These are phyloP conservation scores for Ocimum tenuiflorum DNA, from an alignment of 257 asterid genomes.

Conservation along the genomic window DNA sequence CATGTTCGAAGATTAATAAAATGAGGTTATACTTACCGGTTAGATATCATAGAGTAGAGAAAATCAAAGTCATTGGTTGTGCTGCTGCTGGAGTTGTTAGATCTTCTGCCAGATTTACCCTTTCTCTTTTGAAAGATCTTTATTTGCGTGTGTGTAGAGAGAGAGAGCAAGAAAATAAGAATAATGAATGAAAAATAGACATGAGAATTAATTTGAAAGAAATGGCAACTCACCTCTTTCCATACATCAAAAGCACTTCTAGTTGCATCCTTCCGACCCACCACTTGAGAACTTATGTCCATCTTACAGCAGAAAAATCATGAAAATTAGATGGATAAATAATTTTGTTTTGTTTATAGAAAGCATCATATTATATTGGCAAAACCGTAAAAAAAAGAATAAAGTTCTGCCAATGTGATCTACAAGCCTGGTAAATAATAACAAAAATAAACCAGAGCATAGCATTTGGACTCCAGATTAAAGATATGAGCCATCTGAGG, in stretches of 20 bases:
- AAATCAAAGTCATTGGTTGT: conserved; percentile 52
- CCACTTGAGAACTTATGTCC: conserved; percentile 93
- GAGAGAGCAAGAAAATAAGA: conserved; percentile 8
- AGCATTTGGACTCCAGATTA: conserved; percentile 20
- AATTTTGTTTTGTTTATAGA: neutral
- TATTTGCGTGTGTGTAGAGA: neutral
- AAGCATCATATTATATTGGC: neutral
- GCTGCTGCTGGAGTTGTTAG: conserved; percentile 32
- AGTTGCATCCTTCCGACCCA: conserved; percentile 76
- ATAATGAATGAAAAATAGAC: neutral
- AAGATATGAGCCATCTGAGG: neutral
- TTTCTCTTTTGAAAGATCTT: conserved; percentile 83
- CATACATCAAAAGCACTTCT: conserved; percentile 86
- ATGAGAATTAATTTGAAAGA: conserved; percentile 15
- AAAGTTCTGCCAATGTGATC: neutral
- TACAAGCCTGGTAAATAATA: conserved; percentile 1
- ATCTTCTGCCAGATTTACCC: conserved; percentile 45
- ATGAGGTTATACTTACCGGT: conserved; percentile 43
- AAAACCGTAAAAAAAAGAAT: neutral
- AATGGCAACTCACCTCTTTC: conserved; percentile 70
- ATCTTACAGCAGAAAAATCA: conserved; percentile 34
- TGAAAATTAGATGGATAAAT: conserved; percentile 15
- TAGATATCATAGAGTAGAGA: conserved; percentile 72
- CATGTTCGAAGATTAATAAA: conserved; percentile 12
- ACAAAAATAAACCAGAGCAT: conserved; percentile 7